Evolutionary conservation across 768 basidiomycete species (phyloP).

Genomic region (Boletus rex-veris): DNA sequence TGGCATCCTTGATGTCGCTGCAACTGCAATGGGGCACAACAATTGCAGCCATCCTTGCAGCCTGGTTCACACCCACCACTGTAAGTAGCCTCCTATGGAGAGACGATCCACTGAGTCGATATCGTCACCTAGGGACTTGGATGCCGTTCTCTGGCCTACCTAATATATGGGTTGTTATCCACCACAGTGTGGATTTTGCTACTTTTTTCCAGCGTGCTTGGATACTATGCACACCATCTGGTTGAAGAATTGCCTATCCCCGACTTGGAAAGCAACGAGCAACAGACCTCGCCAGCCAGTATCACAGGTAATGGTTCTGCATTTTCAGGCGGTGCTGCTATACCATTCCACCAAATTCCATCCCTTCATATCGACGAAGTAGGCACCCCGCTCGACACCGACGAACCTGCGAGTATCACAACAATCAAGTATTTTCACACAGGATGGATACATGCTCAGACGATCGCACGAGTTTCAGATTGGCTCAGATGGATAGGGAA

Average conservation of each 20-base stretch:
- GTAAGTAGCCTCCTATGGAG: slow-evolving; percentile 4
- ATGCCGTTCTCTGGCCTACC: slow-evolving; percentile 33
- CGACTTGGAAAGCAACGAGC: not conserved
- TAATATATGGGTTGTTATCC: slow-evolving; percentile 28
- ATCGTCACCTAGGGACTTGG: slow-evolving; percentile 25
- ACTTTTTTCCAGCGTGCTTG: slow-evolving; percentile 27
- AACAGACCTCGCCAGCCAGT: not conserved
- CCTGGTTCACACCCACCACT: slow-evolving; percentile 31
- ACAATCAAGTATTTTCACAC: not conserved
- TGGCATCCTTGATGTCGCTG: slow-evolving; percentile 31
- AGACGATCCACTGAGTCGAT: not conserved
- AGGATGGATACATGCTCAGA: not conserved
- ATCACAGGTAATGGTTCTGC: not conserved
- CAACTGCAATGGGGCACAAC: slow-evolving; percentile 34
- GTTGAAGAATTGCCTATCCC: not conserved
- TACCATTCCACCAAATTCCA: not conserved
- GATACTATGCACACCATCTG: slow-evolving; percentile 18
- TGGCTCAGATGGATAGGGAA: slow-evolving; percentile 28
- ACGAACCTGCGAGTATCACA: not conserved
- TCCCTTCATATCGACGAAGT: not conserved
- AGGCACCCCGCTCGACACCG: too few species aligned
- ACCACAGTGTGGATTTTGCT: slow-evolving; percentile 32
- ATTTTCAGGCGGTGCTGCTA: not conserved
- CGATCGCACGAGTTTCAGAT: slow-evolving; percentile 2
- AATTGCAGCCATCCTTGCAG: slow-evolving; percentile 25